A percentile compares a stretch with the other conserved stretches of the same genome.
phyloP scores from a whole-genome alignment of 2,329 filamentous ascomycete genomes.

The Taxawa tesnikishii region DNA sequence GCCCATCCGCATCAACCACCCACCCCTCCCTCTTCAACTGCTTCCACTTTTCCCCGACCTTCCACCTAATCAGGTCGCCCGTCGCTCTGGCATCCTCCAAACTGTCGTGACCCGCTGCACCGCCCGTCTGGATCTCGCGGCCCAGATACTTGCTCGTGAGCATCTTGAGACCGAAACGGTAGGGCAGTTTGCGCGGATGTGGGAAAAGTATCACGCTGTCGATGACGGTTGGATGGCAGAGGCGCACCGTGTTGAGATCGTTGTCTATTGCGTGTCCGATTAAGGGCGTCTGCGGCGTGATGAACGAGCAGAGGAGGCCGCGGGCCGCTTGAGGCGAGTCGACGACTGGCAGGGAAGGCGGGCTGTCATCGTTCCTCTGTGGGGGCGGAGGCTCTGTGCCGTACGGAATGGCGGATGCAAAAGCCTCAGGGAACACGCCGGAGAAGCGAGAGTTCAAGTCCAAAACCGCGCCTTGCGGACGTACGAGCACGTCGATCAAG shows the following conservation, averaged over 20 bases:
- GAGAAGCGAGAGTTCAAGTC: slow-evolving; percentile 91
- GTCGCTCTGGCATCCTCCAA: slow-evolving; percentile 84
- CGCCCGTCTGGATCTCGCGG: slow-evolving; percentile 66
- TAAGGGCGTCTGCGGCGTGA: slow-evolving; percentile 67
- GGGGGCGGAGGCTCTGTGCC: slow-evolving; percentile 9
- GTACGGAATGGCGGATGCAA: slow-evolving; percentile 54
- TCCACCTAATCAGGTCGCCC: slow-evolving; percentile 68
- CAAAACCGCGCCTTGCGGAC: slow-evolving; percentile 69
- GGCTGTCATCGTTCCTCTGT: slow-evolving; percentile 1
- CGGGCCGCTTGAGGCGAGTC: slow-evolving; percentile 64
- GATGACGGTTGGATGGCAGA: slow-evolving; percentile 74
- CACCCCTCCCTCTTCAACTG: slow-evolving; percentile 56
- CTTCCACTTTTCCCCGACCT: slow-evolving; percentile 59
- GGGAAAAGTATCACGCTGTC: slow-evolving; percentile 81
- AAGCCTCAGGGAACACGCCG: slow-evolving; percentile 69
- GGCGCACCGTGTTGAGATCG: slow-evolving; percentile 72
- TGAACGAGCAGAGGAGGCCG: slow-evolving; percentile 59
- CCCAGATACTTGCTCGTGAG: slow-evolving; percentile 60
- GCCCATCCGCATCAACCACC: slow-evolving; percentile 40
- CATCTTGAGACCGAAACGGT: slow-evolving; percentile 63
- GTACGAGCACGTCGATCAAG: slow-evolving; percentile 74
- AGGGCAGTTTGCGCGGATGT: slow-evolving; percentile 62
- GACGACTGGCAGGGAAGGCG: slow-evolving; percentile 54
- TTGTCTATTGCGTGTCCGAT: slow-evolving; percentile 94
- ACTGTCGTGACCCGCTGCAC: slow-evolving; percentile 65